Conservation (phyloP, 2,329 filamentous ascomycete species). For the Aspergillus uvarum region DNA sequence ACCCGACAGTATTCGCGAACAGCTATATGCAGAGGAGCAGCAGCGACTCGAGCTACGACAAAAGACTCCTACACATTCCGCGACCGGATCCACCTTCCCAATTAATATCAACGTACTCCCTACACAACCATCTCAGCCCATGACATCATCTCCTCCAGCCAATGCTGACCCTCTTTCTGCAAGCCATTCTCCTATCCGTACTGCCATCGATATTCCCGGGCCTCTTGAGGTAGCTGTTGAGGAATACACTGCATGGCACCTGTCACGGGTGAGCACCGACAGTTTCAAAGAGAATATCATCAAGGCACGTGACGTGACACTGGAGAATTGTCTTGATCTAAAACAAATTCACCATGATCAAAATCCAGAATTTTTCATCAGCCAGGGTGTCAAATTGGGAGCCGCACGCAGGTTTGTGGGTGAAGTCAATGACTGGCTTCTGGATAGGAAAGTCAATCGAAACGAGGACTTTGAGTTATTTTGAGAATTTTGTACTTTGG, state of each 20-base stretch:
- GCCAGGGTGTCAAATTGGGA: constrained; percentile 17
- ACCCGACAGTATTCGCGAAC: constrained; percentile 3
- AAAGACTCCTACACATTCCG: constrained; percentile 18
- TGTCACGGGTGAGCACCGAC: constrained; percentile 14
- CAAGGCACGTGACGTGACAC: constrained; percentile 17
- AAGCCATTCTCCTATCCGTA: no score
- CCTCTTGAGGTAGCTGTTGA: constrained; percentile 16
- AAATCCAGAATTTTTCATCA: constrained; percentile 17
- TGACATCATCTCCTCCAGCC: background rate
- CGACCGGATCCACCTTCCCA: constrained; percentile 18
- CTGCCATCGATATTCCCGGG: constrained; percentile 9
- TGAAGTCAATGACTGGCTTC: constrained; percentile 9
- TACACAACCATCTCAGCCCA: constrained; percentile 14
- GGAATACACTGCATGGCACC: constrained; percentile 19
- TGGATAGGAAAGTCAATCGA: background rate
- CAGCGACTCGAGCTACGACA: constrained; percentile 9
- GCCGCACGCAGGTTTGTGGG: constrained; percentile 12
- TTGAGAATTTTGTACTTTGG: background rate
- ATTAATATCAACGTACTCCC: constrained; percentile 35
- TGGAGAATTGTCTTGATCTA: constrained; percentile 19
- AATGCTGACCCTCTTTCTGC: no score
- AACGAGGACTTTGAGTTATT: background rate
- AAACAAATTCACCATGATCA: constrained; percentile 14
- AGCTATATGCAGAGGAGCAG: constrained; percentile 4
- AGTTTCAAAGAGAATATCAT: constrained; percentile 16